phyloP scores from a whole-genome alignment of 2,329 filamentous ascomycete genomes.

The Lomentospora prolificans region DNA sequence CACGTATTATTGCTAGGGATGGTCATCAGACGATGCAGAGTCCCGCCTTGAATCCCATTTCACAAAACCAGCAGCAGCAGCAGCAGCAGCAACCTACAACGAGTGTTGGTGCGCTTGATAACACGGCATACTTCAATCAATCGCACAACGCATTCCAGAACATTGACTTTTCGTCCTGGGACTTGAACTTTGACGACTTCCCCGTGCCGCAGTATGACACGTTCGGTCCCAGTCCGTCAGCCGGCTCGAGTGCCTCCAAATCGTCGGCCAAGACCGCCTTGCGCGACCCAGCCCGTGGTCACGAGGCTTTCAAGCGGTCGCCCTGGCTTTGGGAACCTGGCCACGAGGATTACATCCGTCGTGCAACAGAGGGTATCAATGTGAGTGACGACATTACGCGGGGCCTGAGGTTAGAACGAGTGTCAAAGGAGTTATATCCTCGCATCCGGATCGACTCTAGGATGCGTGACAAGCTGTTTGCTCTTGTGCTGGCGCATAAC shows the following conservation, averaged over 20 bases:
- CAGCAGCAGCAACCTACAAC: neutral
- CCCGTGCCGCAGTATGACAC: constrained; percentile 18
- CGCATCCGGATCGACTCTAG: constrained; percentile 26
- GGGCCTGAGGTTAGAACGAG: neutral
- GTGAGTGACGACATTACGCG: constrained; percentile 3
- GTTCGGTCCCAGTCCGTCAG: constrained; percentile 18
- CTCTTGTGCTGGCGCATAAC: constrained; percentile 51
- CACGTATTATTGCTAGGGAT: neutral
- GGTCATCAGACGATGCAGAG: neutral
- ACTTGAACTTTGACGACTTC: constrained; percentile 21
- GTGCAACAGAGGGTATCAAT: neutral
- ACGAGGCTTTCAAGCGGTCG: constrained; percentile 23
- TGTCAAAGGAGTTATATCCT: constrained; percentile 4
- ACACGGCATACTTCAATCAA: constrained; percentile 18
- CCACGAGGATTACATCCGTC: constrained; percentile 16
- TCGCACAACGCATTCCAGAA: constrained; percentile 20
- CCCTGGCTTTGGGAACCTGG: constrained; percentile 25
- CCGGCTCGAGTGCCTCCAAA: constrained; percentile 15
- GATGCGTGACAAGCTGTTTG: constrained; percentile 52
- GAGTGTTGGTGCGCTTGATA: neutral
- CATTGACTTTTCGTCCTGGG: constrained; percentile 23
- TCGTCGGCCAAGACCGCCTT: constrained; percentile 7
- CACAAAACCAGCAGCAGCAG: neutral
- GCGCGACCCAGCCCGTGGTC: constrained; percentile 18
- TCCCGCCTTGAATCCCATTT: neutral